Conservation (phyloP, 805 yeast species). For the Allodekkera sacchari region DNA sequence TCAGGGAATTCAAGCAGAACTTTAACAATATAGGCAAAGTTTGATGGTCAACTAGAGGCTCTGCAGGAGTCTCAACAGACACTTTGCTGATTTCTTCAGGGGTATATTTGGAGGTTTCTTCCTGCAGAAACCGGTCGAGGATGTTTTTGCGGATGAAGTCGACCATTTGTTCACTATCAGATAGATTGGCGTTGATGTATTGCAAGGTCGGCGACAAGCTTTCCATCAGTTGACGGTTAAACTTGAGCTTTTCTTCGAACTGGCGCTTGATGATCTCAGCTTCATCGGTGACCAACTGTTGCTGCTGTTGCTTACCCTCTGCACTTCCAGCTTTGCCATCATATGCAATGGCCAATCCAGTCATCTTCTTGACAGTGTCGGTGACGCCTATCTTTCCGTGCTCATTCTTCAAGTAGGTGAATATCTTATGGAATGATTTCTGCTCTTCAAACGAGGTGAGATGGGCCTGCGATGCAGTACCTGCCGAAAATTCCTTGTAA, state of each 20-base stretch:
- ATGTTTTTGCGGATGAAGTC: slow-evolving; percentile 13
- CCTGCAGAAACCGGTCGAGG: slow-evolving; percentile 12
- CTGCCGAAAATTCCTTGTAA: slow-evolving; percentile 2
- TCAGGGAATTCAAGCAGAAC: slow-evolving; percentile 22
- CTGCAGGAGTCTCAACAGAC: slow-evolving; percentile 10
- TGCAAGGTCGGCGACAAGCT: slow-evolving; percentile 14
- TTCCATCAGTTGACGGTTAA: slow-evolving; percentile 7
- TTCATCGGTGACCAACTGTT: background rate
- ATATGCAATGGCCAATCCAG: slow-evolving; percentile 7
- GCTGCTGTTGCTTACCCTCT: background rate
- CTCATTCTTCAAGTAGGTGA: slow-evolving; percentile 19
- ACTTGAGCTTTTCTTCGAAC: slow-evolving; percentile 6
- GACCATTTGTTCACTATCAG: slow-evolving; percentile 13
- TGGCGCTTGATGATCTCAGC: slow-evolving; percentile 2
- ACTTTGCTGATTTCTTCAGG: slow-evolving; percentile 6
- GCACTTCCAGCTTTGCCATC: background rate
- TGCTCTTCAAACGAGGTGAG: slow-evolving; percentile 24
- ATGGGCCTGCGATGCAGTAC: slow-evolving; percentile 1
- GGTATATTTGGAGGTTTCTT: slow-evolving; percentile 2
- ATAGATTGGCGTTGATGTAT: slow-evolving; percentile 15
- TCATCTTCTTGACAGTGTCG: slow-evolving; percentile 18
- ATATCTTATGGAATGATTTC: slow-evolving; percentile 23
- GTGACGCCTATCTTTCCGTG: slow-evolving; percentile 16
- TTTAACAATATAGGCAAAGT: slow-evolving; percentile 21
- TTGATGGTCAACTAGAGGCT: slow-evolving; percentile 15